Conservation (phyloP, 2,329 filamentous ascomycete genomes). For the Thermoascus crustaceus region DNA sequence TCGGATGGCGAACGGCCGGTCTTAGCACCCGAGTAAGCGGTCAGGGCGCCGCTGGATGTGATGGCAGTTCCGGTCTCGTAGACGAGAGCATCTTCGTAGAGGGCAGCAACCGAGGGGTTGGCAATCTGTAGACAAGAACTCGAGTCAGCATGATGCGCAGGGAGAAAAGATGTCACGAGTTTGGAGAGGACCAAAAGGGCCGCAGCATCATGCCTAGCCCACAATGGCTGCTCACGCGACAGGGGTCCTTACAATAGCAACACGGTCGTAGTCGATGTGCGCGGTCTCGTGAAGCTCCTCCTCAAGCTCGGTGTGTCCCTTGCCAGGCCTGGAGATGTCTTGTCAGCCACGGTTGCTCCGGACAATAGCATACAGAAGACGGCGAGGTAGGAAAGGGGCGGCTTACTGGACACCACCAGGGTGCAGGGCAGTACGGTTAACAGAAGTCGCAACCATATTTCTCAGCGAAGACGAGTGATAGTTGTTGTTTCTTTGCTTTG, state of each 20-base stretch:
- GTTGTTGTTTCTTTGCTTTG: constrained; percentile 50
- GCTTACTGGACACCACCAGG: constrained; percentile 83
- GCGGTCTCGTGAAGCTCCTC: constrained; percentile 95
- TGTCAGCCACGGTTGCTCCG: constrained; percentile 10
- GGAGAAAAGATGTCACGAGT: constrained; percentile 28
- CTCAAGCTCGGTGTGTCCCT: constrained; percentile 92
- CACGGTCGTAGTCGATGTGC: constrained; percentile 98
- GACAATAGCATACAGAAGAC: neutral
- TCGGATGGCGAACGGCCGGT: constrained; percentile 93
- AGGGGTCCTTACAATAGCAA: constrained; percentile 71
- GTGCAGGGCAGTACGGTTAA: constrained; percentile 92
- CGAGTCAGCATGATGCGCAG: neutral
- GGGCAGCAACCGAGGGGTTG: constrained; percentile 88
- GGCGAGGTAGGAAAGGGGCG: constrained; percentile 8
- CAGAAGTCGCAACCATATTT: constrained; percentile 47
- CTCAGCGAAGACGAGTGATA: constrained; percentile 52
- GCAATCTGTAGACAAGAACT: constrained; percentile 46
- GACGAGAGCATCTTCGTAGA: constrained; percentile 98
- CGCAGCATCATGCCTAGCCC: no score
- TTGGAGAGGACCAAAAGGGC: constrained; percentile 33
- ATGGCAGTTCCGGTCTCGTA: constrained; percentile 98
- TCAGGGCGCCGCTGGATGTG: constrained; percentile 88
- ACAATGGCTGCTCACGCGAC: no score
- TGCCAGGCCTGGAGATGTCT: constrained; percentile 54
- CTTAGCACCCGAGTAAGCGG: constrained; percentile 96